Percentiles rank a stretch among this genome's conserved stretches.
Evolutionary conservation across 2,329 filamentous ascomycete species (phyloP).

Genomic region (Delphinella strobiligena): DNA sequence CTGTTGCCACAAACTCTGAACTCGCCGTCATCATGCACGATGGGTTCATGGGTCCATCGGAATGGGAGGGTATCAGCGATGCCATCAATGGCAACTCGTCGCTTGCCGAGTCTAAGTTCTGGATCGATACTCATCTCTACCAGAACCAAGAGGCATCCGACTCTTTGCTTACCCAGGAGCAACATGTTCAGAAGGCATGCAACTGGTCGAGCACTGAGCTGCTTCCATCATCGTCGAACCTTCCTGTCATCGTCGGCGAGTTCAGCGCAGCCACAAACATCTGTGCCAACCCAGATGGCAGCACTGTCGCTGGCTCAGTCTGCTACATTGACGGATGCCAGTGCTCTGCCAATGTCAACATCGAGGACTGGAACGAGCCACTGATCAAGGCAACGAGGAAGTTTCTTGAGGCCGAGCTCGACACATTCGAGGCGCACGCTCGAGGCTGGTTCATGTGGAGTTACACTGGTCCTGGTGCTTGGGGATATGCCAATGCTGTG

Average conservation of each 20-base stretch:
- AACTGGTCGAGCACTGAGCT: constrained; percentile 19
- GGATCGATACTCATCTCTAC: constrained; percentile 33
- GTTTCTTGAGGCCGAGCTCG: constrained; percentile 33
- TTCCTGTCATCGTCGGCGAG: constrained; percentile 31
- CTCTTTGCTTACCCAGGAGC: constrained; percentile 23
- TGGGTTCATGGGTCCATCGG: constrained; percentile 19
- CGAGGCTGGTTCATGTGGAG: constrained; percentile 34
- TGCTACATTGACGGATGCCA: constrained; percentile 27
- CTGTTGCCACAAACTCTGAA: constrained; percentile 19
- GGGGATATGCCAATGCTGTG: constrained; percentile 29
- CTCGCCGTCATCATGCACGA: constrained; percentile 30
- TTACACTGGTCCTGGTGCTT: constrained; percentile 29
- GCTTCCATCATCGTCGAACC: constrained; percentile 19
- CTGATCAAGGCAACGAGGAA: constrained; percentile 24
- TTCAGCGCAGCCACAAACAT: constrained; percentile 33
- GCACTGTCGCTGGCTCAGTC: constrained; percentile 19
- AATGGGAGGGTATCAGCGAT: constrained; percentile 19
- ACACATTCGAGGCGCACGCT: constrained; percentile 28
- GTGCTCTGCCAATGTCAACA: constrained; percentile 23
- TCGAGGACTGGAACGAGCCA: constrained; percentile 24
- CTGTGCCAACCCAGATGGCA: constrained; percentile 30
- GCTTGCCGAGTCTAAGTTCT: constrained; percentile 23
- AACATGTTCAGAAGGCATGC: constrained; percentile 32
- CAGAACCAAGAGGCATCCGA: constrained; percentile 29
- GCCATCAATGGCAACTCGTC: constrained; percentile 16